A percentile compares a stretch with the other conserved stretches of the same genome.
Evolutionary conservation across 352 stramenopile genomes (phyloP).

Genomic region (Pythium phragmitis): DNA sequence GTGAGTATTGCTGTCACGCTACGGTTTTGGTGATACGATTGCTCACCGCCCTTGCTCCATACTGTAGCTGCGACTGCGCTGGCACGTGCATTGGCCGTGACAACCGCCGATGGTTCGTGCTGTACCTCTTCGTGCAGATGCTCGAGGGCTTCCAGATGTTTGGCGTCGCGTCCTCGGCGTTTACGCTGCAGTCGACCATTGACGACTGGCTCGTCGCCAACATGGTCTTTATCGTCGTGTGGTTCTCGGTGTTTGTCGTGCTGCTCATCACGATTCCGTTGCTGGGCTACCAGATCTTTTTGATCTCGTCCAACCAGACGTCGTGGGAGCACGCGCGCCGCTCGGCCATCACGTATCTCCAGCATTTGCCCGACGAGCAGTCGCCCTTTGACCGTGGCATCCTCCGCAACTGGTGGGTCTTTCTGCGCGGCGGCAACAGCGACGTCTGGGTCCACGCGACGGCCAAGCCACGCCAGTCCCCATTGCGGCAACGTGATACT

Average conservation of each 20-base stretch:
- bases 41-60: background rate
- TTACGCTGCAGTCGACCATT: conserved; percentile 50
- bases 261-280: conserved; percentile 61
- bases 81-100: conserved; percentile 70
- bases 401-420: conserved; percentile 62
- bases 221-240: conserved; percentile 60
- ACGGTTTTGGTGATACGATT: background rate
- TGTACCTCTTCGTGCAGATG: conserved; percentile 62
- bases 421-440: conserved; percentile 42
- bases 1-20: conserved; percentile 31
- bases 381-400: conserved; percentile 67
- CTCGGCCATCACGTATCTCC: conserved; percentile 73
- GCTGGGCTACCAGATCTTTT: conserved; percentile 64
- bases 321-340: conserved; percentile 76
- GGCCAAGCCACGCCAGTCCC: conserved; percentile 19
- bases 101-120: conserved; percentile 66
- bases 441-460: conserved; percentile 63
- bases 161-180: conserved; percentile 45
- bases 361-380: conserved; percentile 47
- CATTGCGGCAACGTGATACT: conserved; percentile 5
- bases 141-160: conserved; percentile 53
- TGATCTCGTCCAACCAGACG: conserved; percentile 75
- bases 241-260: conserved; percentile 54
- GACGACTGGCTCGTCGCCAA: conserved; percentile 80
- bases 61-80: conserved; percentile 68